phyloP scores from a whole-genome alignment of 2,329 filamentous ascomycete genomes.

The Clonostachys solani region DNA sequence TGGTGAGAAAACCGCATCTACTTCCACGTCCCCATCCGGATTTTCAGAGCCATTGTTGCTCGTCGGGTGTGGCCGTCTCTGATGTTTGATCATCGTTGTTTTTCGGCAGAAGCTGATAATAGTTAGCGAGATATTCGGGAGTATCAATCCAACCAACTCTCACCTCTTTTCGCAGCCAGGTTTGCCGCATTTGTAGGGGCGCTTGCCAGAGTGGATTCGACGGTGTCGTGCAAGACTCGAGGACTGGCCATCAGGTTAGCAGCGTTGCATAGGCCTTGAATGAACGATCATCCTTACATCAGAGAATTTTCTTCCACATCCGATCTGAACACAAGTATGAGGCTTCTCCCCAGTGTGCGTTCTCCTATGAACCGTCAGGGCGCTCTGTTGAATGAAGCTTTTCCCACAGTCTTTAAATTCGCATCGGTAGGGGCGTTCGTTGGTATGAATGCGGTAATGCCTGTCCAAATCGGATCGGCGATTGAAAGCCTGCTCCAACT shows the following conservation, averaged over 20 bases:
- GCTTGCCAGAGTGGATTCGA: conserved; percentile 62
- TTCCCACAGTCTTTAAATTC: conserved; percentile 58
- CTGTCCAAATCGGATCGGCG: conserved; percentile 67
- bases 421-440: conserved; percentile 64
- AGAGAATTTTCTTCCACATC: conserved; percentile 66
- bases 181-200: conserved; percentile 60
- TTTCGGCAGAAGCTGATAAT: conserved; percentile 62
- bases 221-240: conserved; percentile 62
- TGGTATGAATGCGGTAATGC: conserved; percentile 69
- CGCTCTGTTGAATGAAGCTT: conserved; percentile 68
- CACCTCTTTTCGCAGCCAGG: conserved; percentile 60
- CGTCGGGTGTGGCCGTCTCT: conserved; percentile 47
- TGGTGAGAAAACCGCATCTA: no score
- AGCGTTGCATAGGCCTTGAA: not conserved
- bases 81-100: conserved; percentile 67
- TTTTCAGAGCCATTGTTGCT: no score
- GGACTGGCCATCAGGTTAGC: conserved; percentile 34
- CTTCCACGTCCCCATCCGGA: no score
- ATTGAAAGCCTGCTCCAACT: conserved; percentile 58
- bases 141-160: conserved; percentile 4
- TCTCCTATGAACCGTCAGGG: conserved; percentile 65
- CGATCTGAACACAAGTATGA: conserved; percentile 61
- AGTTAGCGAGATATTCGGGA: not conserved
- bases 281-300: conserved; percentile 45
- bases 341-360: conserved; percentile 71